Conservation (phyloP, 805 yeast genomes). For the Yarrowia alimentaria region DNA sequence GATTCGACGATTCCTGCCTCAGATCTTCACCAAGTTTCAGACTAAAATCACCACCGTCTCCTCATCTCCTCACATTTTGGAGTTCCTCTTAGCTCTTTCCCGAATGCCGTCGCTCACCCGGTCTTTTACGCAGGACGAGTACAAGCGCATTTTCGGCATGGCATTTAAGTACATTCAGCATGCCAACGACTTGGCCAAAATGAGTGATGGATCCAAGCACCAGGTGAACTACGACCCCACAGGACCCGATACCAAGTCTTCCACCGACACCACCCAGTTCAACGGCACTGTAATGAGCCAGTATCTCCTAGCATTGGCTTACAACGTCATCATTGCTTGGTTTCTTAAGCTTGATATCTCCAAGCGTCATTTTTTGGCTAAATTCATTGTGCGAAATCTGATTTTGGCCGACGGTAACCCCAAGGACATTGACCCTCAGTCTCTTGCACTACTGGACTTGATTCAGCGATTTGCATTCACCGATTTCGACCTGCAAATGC, state of each 20-base stretch:
- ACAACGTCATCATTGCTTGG: conserved; percentile 68
- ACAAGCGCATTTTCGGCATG: conserved; percentile 76
- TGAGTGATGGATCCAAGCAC: conserved; percentile 32
- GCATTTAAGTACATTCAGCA: conserved; percentile 76
- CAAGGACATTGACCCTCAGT: conserved; percentile 47
- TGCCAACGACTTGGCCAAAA: conserved; percentile 48
- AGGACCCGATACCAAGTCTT: conserved; percentile 53
- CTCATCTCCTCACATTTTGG: conserved; percentile 71
- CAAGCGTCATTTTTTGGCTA: conserved; percentile 59
- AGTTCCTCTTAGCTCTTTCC: conserved; percentile 65
- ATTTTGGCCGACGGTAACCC: conserved; percentile 44
- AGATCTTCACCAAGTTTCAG: conserved; percentile 71
- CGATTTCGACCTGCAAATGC: conserved; percentile 55
- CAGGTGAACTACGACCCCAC: conserved; percentile 48
- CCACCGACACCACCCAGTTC: conserved; percentile 48
- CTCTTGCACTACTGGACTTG: conserved; percentile 64
- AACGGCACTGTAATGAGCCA: conserved; percentile 48
- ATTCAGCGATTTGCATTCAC: conserved; percentile 64
- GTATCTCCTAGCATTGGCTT: conserved; percentile 63
- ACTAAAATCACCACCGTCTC: conserved; percentile 67
- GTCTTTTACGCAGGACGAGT: conserved; percentile 73
- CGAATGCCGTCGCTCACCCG: conserved; percentile 65
- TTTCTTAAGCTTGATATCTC: conserved; percentile 59
- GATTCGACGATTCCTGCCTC: conserved; percentile 62
- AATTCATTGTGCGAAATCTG: conserved; percentile 61